Conservation (phyloP, 306 rosid species). For the Begonia loranthoides region DNA sequence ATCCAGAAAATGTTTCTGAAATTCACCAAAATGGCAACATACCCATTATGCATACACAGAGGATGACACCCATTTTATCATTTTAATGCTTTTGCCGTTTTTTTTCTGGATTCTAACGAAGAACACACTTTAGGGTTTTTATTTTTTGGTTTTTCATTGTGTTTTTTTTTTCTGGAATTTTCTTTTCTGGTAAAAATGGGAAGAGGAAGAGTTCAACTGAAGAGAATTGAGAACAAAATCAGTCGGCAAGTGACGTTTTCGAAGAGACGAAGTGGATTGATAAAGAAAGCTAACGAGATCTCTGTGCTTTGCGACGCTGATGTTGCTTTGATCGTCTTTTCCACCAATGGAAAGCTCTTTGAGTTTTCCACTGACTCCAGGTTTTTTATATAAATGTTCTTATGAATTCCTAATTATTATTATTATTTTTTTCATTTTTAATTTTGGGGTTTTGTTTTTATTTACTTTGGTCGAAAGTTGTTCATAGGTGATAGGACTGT, state of each 20-base stretch:
- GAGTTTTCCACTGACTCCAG: slow-evolving; percentile 47
- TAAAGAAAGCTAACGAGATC: slow-evolving; percentile 50
- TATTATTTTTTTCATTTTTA: too few relatives aligned
- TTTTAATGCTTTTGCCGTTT: too few relatives aligned
- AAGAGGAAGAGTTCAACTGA: slow-evolving; percentile 43
- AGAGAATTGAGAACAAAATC: slow-evolving; percentile 48
- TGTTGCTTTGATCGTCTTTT: slow-evolving; percentile 45
- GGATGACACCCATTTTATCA: too few relatives aligned
- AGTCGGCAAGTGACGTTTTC: slow-evolving; percentile 46
- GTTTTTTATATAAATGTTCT: slow-evolving; percentile 5
- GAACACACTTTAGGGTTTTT: too few relatives aligned
- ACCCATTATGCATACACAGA: slow-evolving; percentile 3
- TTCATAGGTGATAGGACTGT: too few relatives aligned
- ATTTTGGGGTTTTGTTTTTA: too few relatives aligned
- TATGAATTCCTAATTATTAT: too few relatives aligned
- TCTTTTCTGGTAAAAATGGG: slow-evolving; percentile 18
- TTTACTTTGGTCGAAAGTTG: too few relatives aligned
- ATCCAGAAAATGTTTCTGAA: slow-evolving; percentile 6
- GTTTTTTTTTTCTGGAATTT: too few relatives aligned
- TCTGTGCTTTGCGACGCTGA: slow-evolving; percentile 56
- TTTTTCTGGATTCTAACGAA: too few relatives aligned
- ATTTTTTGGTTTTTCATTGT: too few relatives aligned
- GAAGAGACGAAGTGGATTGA: slow-evolving; percentile 38
- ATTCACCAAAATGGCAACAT: slow-evolving; percentile 36
- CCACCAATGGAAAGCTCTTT: slow-evolving; percentile 43